These are phyloP conservation scores for Mycotypha africana DNA, from an alignment of 371 early-diverging fungal genomes.

Conservation along the genomic window DNA sequence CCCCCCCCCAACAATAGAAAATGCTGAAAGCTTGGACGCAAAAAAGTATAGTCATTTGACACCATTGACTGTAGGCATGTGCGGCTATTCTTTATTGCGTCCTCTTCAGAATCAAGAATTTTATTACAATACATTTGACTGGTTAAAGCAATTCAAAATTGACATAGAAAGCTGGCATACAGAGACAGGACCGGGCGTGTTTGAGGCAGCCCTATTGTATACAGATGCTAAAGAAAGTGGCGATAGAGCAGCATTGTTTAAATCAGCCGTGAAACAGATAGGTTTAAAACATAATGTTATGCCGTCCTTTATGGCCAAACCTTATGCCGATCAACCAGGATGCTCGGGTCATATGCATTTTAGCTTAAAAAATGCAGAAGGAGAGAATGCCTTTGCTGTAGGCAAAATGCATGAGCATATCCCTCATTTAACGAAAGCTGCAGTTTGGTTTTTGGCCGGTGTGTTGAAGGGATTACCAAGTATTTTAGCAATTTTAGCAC, in stretches of 20 bases:
- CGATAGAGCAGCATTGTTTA: slow-evolving; percentile 78
- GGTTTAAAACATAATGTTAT: slow-evolving; percentile 65
- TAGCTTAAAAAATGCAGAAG: slow-evolving; percentile 51
- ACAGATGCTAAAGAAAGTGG: slow-evolving; percentile 58
- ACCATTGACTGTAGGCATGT: slow-evolving; percentile 75
- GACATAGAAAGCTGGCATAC: slow-evolving; percentile 79
- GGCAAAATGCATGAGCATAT: slow-evolving; percentile 10
- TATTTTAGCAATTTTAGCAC: slow-evolving; percentile 73
- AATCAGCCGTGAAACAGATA: slow-evolving; percentile 71
- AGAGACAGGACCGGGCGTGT: slow-evolving; percentile 85
- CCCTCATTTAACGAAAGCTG: slow-evolving; percentile 46
- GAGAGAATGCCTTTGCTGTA: slow-evolving; percentile 52
- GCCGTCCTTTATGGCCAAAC: slow-evolving; percentile 87
- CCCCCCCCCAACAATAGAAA: no score
- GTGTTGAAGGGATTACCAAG: slow-evolving; percentile 69
- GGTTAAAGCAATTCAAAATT: slow-evolving; percentile 55
- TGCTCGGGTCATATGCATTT: slow-evolving; percentile 85
- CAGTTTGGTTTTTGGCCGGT: slow-evolving; percentile 72
- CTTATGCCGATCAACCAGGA: slow-evolving; percentile 66
- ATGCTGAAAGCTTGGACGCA: slow-evolving; percentile 51
- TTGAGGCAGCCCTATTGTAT: slow-evolving; percentile 76
- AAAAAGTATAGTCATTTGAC: slow-evolving; percentile 51
- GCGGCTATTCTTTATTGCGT: slow-evolving; percentile 78
- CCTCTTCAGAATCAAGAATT: slow-evolving; percentile 67
- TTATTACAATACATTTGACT: slow-evolving; percentile 69